A percentile compares a stretch with the other conserved stretches of the same genome.
phyloP scores from a whole-genome alignment of 2,329 filamentous ascomycete genomes.

The Calycina herbarum region DNA sequence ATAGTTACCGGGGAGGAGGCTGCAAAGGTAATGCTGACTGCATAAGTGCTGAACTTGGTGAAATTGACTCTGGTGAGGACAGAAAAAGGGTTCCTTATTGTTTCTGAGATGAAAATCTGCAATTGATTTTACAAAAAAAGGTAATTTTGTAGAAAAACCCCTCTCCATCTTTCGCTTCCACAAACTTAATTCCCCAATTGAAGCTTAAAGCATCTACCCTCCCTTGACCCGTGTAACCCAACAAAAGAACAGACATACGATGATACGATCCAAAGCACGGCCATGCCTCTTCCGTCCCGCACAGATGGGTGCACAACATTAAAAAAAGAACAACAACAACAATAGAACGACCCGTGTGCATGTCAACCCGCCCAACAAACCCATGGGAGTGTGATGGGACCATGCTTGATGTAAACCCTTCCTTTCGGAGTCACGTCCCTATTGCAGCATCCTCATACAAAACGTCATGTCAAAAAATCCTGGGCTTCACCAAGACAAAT shows the following conservation, averaged over 20 bases:
- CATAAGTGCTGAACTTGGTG: background rate
- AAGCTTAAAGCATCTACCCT: background rate
- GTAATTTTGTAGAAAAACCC: background rate
- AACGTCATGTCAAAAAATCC: background rate
- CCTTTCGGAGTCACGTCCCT: background rate
- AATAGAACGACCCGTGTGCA: background rate
- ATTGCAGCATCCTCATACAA: background rate
- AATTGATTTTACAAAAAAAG: background rate
- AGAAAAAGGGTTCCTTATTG: background rate
- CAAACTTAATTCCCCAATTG: background rate
- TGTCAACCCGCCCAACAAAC: background rate
- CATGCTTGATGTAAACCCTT: background rate
- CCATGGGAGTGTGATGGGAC: background rate
- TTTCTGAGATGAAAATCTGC: background rate
- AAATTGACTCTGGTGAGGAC: background rate
- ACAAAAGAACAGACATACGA: background rate
- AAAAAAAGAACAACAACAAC: background rate
- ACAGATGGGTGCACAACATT: background rate
- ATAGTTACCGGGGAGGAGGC: background rate
- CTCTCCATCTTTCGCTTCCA: background rate
- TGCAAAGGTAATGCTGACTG: background rate
- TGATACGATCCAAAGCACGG: background rate
- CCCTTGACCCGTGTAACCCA: background rate
- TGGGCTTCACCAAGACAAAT: background rate
- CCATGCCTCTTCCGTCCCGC: background rate